Evolutionary conservation across 2,329 filamentous ascomycete genomes (phyloP).

Genomic region (Aspergillus sp.): DNA sequence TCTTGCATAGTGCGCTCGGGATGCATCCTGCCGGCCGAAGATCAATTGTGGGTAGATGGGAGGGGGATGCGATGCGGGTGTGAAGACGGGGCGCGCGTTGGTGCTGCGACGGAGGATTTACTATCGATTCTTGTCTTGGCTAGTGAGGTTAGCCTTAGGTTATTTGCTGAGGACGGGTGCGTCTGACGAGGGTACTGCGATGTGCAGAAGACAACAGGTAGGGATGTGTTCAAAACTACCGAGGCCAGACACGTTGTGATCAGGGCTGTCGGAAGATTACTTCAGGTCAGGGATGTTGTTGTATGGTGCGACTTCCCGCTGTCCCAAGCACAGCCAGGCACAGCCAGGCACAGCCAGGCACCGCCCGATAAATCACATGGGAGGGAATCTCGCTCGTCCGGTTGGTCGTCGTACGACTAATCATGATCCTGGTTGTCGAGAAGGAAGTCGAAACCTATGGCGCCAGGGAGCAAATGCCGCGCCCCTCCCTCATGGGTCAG

Average conservation of each 20-base stretch:
- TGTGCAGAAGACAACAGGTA: too few relatives aligned
- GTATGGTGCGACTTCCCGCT: not conserved
- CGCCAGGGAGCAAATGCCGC: not conserved
- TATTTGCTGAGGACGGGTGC: too few relatives aligned
- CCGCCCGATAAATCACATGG: not conserved
- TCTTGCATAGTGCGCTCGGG: constrained; percentile 3
- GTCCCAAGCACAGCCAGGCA: not conserved
- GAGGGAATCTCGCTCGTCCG: not conserved
- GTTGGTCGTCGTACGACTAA: not conserved
- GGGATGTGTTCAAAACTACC: too few relatives aligned
- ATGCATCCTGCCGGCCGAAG: constrained; percentile 3
- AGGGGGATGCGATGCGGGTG: not conserved
- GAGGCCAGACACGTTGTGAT: too few relatives aligned
- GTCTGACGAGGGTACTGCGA: not conserved
- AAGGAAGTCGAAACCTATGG: not conserved
- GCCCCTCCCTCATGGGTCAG: not conserved
- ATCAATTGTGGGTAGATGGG: constrained; percentile 5
- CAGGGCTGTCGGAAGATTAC: not conserved
- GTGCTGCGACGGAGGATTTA: not conserved
- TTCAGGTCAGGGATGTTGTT: not conserved
- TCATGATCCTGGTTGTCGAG: not conserved
- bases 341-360: not conserved
- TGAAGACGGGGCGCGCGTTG: not conserved
- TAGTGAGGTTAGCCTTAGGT: not conserved
- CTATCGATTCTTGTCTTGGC: not conserved